These are phyloP conservation scores for Lasiodiplodia sp. DNA, from an alignment of 2,329 filamentous ascomycete species.

Conservation along the genomic window DNA sequence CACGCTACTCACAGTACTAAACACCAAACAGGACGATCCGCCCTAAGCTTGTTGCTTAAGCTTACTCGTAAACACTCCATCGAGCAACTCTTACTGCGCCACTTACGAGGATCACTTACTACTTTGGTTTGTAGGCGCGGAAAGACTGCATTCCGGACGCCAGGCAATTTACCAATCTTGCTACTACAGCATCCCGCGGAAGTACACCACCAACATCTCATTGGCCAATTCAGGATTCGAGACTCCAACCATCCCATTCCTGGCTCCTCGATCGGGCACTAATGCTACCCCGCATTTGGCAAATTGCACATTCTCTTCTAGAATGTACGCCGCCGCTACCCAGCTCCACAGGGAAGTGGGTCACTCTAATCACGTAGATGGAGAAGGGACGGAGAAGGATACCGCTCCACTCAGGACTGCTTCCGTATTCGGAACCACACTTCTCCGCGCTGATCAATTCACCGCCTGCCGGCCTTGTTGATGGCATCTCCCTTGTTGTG, in stretches of 20 bases:
- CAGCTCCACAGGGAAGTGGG: background rate
- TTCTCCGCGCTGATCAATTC: slow-evolving; percentile 14
- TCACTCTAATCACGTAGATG: background rate
- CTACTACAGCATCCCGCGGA: background rate
- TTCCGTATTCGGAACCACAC: background rate
- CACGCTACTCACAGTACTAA: background rate
- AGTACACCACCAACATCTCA: too few species aligned
- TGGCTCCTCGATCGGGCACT: background rate
- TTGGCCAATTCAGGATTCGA: background rate
- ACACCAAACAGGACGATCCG: background rate
- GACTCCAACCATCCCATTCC: background rate
- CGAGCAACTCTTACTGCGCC: background rate
- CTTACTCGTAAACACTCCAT: slow-evolving; percentile 5
- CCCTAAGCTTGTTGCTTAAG: slow-evolving; percentile 19
- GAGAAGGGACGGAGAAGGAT: background rate
- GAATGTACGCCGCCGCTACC: background rate
- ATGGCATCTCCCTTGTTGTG: too few species aligned
- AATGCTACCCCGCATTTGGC: background rate
- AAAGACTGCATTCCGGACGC: slow-evolving; percentile 14
- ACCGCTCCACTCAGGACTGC: background rate
- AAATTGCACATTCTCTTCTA: slow-evolving; percentile 10
- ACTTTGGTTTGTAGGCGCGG: slow-evolving; percentile 2
- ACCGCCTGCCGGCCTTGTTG: background rate
- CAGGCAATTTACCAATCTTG: slow-evolving; percentile 2
- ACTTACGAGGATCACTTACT: background rate